phyloP scores from a whole-genome alignment of 495 filamentous ascomycete genomes.

The Hyaloscypha hepaticicola region DNA sequence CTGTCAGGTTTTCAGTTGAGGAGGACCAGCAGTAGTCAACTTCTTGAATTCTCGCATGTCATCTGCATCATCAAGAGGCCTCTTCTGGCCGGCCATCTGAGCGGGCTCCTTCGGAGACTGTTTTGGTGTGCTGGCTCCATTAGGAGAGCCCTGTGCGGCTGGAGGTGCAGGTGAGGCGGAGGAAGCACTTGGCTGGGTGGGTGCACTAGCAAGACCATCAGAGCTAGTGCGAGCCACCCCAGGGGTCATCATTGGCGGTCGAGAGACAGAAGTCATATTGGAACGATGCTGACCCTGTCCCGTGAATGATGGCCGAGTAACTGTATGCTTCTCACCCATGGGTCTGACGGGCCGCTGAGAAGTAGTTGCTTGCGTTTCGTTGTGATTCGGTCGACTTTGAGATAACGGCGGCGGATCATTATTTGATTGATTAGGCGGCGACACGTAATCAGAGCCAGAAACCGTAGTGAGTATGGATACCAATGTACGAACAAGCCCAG shows the following conservation, averaged over 20 bases:
- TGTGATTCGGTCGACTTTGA: slow-evolving; percentile 23
- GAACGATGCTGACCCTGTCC: slow-evolving; percentile 25
- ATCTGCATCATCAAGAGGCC: slow-evolving; percentile 27
- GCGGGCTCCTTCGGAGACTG: slow-evolving; percentile 9
- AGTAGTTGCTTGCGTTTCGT: slow-evolving; percentile 15
- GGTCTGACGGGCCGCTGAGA: slow-evolving; percentile 2
- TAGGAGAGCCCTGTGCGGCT: slow-evolving; percentile 13
- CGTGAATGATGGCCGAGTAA: slow-evolving; percentile 29
- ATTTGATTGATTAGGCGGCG: background rate
- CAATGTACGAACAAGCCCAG: slow-evolving; percentile 26
- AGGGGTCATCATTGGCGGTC: slow-evolving; percentile 31
- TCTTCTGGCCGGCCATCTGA: slow-evolving; percentile 27
- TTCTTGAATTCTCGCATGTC: slow-evolving; percentile 28
- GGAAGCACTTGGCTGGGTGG: slow-evolving; percentile 13
- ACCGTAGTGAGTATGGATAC: slow-evolving; percentile 23
- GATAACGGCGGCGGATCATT: background rate
- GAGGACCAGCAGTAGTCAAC: slow-evolving; percentile 23
- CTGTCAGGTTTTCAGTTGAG: slow-evolving; percentile 28
- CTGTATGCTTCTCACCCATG: slow-evolving; percentile 12
- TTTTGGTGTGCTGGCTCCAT: slow-evolving; percentile 30
- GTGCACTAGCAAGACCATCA: slow-evolving; percentile 21
- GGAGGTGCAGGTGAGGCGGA: slow-evolving; percentile 26
- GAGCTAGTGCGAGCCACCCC: slow-evolving; percentile 26
- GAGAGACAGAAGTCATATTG: slow-evolving; percentile 21
- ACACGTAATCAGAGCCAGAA: slow-evolving; percentile 16